A percentile compares a stretch with the other conserved stretches of the same genome.
phyloP scores from a whole-genome alignment of 129 eudicot genomes.

The Flaveria bidentis region DNA sequence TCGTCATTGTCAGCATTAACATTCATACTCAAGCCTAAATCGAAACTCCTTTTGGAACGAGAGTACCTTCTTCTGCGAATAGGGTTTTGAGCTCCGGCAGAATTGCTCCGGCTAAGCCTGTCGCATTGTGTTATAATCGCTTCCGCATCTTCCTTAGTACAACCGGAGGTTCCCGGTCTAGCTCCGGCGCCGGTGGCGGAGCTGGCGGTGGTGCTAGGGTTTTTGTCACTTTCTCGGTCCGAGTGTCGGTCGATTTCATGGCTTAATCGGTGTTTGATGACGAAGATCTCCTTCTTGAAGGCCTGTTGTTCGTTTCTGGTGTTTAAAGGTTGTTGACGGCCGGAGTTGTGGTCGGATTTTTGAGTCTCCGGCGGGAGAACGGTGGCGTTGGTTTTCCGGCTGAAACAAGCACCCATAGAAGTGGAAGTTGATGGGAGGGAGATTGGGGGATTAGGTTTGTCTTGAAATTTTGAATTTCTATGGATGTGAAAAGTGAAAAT shows the following conservation, averaged over 20 bases:
- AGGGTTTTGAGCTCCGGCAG: slow-evolving; percentile 52
- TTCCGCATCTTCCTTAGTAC: slow-evolving; percentile 80
- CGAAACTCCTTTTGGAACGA: slow-evolving; percentile 78
- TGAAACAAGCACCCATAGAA: slow-evolving; percentile 80
- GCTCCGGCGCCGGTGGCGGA: neutral
- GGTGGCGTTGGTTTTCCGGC: slow-evolving; percentile 53
- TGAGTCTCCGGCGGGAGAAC: slow-evolving; percentile 14
- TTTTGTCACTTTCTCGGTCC: slow-evolving; percentile 36
- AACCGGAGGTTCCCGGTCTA: slow-evolving; percentile 58
- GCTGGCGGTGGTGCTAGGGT: slow-evolving; percentile 16
- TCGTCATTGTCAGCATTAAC: slow-evolving; percentile 28
- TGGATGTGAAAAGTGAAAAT: neutral
- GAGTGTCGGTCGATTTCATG: slow-evolving; percentile 52
- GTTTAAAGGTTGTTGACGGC: slow-evolving; percentile 27
- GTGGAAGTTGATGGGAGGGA: slow-evolving; percentile 7
- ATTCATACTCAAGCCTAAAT: slow-evolving; percentile 51
- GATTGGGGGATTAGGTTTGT: slow-evolving; percentile 20
- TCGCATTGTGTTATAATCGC: slow-evolving; percentile 80
- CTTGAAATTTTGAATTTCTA: slow-evolving; percentile 27
- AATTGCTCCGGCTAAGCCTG: slow-evolving; percentile 77
- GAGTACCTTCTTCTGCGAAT: slow-evolving; percentile 57
- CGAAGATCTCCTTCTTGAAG: slow-evolving; percentile 64
- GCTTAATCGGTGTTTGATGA: slow-evolving; percentile 71
- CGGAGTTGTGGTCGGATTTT: slow-evolving; percentile 35
- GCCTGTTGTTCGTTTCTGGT: slow-evolving; percentile 32